Conservation (phyloP, 2,329 filamentous ascomycete genomes). For the Elsinoe australis region DNA sequence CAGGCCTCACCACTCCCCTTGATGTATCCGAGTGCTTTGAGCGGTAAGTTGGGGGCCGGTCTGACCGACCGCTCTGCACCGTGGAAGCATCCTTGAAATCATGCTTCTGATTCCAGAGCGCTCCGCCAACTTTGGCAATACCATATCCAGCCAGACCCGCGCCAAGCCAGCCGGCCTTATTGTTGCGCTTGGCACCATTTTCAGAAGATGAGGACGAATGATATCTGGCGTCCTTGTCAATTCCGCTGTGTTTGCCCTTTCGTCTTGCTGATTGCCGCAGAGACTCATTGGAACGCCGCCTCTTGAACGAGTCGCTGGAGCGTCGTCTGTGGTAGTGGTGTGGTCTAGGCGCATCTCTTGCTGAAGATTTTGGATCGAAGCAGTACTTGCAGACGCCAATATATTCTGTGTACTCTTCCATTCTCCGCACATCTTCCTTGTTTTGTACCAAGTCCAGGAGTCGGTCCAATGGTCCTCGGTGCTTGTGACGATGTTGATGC, state of each 20-base stretch:
- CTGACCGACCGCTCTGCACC: constrained; percentile 45
- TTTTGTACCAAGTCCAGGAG: constrained; percentile 56
- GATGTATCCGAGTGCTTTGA: constrained; percentile 31
- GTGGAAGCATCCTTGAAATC: constrained; percentile 56
- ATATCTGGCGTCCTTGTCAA: constrained; percentile 56
- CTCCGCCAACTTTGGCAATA: constrained; percentile 45
- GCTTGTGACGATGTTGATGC: constrained; percentile 37
- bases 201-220: constrained; percentile 34
- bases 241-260: constrained; percentile 32
- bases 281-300: constrained; percentile 30
- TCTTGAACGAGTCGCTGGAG: constrained; percentile 36
- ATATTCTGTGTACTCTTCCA: constrained; percentile 60
- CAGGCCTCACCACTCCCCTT: constrained; percentile 32
- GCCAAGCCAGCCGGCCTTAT: constrained; percentile 45
- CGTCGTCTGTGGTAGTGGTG: constrained; percentile 47
- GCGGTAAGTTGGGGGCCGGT: constrained; percentile 11
- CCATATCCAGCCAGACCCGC: constrained; percentile 50
- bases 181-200: constrained; percentile 29
- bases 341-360: constrained; percentile 51
- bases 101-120: constrained; percentile 44
- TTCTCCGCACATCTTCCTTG: constrained; percentile 56
- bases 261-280: constrained; percentile 23
- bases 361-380: constrained; percentile 53
- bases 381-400: constrained; percentile 59
- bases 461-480: constrained; percentile 48